Evolutionary conservation across 495 filamentous ascomycete genomes (phyloP).

Genomic region (Tuber indicum): DNA sequence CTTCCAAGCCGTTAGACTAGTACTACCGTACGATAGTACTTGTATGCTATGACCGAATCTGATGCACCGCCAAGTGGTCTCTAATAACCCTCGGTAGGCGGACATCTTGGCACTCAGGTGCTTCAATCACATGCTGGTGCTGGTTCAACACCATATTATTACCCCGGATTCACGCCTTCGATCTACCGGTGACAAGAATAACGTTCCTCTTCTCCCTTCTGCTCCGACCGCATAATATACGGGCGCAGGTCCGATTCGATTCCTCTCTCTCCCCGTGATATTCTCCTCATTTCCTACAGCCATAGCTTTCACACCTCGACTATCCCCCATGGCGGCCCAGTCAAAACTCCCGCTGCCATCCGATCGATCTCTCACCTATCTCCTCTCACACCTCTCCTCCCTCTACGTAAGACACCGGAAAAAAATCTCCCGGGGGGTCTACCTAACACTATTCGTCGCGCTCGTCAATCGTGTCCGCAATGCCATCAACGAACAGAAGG

Average conservation of each 20-base stretch:
- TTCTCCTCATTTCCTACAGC: background rate
- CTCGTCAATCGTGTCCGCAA: constrained; percentile 83
- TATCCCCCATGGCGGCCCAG: constrained; percentile 60
- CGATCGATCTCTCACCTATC: constrained; percentile 64
- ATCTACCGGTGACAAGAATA: constrained; percentile 1
- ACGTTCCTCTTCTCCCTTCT: background rate
- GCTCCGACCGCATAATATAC: background rate
- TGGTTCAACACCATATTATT: constrained; percentile 10
- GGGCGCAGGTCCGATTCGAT: background rate
- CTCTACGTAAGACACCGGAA: constrained; percentile 82
- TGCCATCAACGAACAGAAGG: constrained; percentile 88
- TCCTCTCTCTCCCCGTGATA: background rate
- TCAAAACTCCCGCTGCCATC: constrained; percentile 62
- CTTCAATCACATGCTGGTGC: constrained; percentile 26
- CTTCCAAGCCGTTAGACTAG: background rate
- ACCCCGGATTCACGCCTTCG: constrained; percentile 28
- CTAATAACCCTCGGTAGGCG: constrained; percentile 17
- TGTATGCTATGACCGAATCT: constrained; percentile 6
- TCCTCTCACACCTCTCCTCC: constrained; percentile 64
- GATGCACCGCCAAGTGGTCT: background rate
- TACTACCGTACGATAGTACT: too few species aligned
- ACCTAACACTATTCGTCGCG: constrained; percentile 82
- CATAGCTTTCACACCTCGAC: constrained; percentile 9
- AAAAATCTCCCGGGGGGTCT: constrained; percentile 81
- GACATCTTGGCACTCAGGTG: constrained; percentile 9